Evolutionary conservation across 2,329 filamentous ascomycete species (phyloP).

Genomic region (Aureobasidium sp.): DNA sequence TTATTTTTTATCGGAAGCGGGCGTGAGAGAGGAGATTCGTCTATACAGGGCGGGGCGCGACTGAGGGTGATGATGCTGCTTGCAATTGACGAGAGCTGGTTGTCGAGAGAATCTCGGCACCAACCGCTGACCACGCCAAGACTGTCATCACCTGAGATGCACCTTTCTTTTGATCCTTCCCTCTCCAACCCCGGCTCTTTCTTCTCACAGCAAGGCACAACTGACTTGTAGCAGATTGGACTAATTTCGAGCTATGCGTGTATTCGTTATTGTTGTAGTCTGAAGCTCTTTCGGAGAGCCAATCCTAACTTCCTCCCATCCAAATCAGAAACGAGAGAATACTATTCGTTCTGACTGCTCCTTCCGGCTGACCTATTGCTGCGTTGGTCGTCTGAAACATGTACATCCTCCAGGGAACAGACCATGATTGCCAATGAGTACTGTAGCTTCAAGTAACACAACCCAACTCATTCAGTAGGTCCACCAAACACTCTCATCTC

Average conservation of each 20-base stretch:
- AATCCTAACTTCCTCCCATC: neutral
- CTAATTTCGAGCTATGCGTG: neutral
- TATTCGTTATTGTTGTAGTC: neutral
- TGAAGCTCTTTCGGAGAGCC: neutral
- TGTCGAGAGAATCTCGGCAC: slow-evolving; percentile 5
- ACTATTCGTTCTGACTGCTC: neutral
- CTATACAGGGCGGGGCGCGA: slow-evolving; percentile 2
- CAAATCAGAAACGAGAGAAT: neutral
- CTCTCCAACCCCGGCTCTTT: neutral
- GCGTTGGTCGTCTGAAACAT: too few species aligned
- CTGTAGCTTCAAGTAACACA: neutral
- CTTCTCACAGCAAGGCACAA: neutral
- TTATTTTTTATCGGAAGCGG: neutral
- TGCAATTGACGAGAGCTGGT: neutral
- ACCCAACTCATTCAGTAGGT: neutral
- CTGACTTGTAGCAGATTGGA: neutral
- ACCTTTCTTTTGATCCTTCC: neutral
- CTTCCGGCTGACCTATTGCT: too few species aligned
- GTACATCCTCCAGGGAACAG: too few species aligned
- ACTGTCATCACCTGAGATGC: neutral
- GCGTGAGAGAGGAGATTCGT: neutral
- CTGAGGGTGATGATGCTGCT: slow-evolving; percentile 4
- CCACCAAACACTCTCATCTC: slow-evolving; percentile 3
- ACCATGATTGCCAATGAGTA: too few species aligned
- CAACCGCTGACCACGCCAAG: slow-evolving; percentile 1